Evolutionary conservation across 2,329 filamentous ascomycete species (phyloP).

Genomic region (Talaromyces atroroseus): DNA sequence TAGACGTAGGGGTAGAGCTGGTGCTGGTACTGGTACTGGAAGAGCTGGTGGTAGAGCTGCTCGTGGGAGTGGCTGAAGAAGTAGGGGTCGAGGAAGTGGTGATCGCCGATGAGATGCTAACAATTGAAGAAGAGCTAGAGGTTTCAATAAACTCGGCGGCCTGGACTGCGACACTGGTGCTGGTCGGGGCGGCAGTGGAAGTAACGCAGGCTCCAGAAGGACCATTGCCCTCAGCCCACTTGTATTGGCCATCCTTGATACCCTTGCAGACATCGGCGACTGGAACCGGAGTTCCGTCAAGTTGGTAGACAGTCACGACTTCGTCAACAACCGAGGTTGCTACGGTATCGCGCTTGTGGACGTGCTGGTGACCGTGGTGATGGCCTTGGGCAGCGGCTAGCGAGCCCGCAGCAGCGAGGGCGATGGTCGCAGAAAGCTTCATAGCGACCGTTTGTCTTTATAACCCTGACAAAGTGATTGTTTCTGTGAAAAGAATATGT

Average conservation of each 20-base stretch:
- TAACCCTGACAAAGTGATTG: neutral
- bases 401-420: conserved; percentile 40
- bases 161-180: conserved; percentile 29
- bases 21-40: conserved; percentile 1
- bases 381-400: conserved; percentile 39
- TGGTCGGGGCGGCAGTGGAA: conserved; percentile 22
- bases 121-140: conserved; percentile 9
- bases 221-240: conserved; percentile 61
- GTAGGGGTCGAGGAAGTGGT: conserved; percentile 14
- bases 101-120: neutral
- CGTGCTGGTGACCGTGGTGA: conserved; percentile 40
- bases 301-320: conserved; percentile 65
- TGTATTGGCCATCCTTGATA: conserved; percentile 60
- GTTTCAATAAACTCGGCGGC: conserved; percentile 48
- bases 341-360: conserved; percentile 39
- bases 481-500: neutral
- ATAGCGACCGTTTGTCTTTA: conserved; percentile 23
- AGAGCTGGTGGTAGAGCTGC: conserved; percentile 12
- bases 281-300: conserved; percentile 59
- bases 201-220: conserved; percentile 48
- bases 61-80: conserved; percentile 17
- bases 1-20: conserved; percentile 10
- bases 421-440: conserved; percentile 38
- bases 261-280: conserved; percentile 62
- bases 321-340: conserved; percentile 53